Evolutionary conservation across 331 rosid species (phyloP), one percentile per base, ranked within the genome.

Genomic region (Malus hybrid): DNA sequence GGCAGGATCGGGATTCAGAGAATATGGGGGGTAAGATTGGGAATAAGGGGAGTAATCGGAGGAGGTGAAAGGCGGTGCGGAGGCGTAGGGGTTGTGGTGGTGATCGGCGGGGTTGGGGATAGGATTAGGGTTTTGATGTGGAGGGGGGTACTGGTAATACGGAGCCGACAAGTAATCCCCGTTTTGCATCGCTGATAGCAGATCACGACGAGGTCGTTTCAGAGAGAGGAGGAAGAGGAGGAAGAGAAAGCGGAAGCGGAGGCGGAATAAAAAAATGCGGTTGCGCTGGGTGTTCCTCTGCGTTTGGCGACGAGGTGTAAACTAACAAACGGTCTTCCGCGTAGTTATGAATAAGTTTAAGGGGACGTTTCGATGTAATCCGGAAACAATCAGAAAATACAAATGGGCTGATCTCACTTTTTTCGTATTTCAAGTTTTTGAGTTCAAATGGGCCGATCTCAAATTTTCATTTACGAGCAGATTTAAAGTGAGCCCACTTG

Each of bases 31-130:
- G 79, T 84, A 90, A 65, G 73, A 55, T 3, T 85, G 62, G 73
- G 87, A 31, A 73, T 84, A 84, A 10, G 42, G 34, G 4, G 85
- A 68, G 85, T 81, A 84, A 78, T 93, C 98, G 65, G 92, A 76
- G 44, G 95, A 31, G 66, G 90, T n/a, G 75, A 87, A 91, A 10
- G 97, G 98, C 16, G 98, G 97, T 1, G 98, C 98, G 1, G 98
- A 93, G 50, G 98, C 98, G 89, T 82, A 87, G 24, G 88, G 80
- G 63, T 78, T 88, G 0, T 84, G 89, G 74, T 67, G 65, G 6
- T 69, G 94, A 84, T 93, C 96, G 74, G 89, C 3, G 61, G 86
- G 80, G 71, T 16, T 33, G 18, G 86, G 78, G 29, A 70, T 85
- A 0, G 85, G 78, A 10, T 44, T 78, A 2, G 81, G 76, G 36